A percentile compares a stretch with the other conserved stretches of the same genome.
These are phyloP conservation scores for Colletotrichum lupini DNA, from an alignment of 2,329 filamentous ascomycete species.

Conservation along the genomic window DNA sequence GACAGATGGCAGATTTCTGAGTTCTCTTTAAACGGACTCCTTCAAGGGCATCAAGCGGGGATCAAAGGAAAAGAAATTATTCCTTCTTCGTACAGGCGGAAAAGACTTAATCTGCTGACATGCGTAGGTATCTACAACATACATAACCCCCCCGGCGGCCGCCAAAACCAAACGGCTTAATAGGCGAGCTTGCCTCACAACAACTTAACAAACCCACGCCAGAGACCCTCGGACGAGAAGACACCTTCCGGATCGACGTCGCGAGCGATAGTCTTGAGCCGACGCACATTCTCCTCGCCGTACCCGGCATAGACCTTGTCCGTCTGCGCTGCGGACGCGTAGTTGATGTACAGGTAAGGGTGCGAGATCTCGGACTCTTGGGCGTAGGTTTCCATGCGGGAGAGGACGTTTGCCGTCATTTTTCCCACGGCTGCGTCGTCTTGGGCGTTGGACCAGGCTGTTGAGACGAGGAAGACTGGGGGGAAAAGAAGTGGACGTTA, in stretches of 20 bases:
- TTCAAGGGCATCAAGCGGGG: too few species aligned
- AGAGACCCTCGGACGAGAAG: constrained; percentile 5
- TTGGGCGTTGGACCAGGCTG: constrained; percentile 36
- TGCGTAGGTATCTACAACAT: too few species aligned
- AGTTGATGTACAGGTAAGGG: constrained; percentile 53
- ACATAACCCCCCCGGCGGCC: too few species aligned
- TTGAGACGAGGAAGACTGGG: constrained; percentile 36
- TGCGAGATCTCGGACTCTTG: constrained; percentile 18
- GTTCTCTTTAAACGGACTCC: too few species aligned
- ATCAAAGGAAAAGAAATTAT: too few species aligned
- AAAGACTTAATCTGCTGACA: too few species aligned
- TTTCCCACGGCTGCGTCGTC: constrained; percentile 36
- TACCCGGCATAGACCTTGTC: constrained; percentile 53
- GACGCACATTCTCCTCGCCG: constrained; percentile 47
- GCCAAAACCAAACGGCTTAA: too few species aligned
- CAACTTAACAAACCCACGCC: constrained; percentile 11
- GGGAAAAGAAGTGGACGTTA: background rate
- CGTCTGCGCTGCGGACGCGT: constrained; percentile 44
- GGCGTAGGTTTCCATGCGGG: constrained; percentile 29
- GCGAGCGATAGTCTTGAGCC: constrained; percentile 33
- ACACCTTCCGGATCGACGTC: background rate
- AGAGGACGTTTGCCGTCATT: constrained; percentile 32
- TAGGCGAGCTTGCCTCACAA: background rate
- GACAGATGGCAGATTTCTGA: too few species aligned
- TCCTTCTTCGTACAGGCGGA: too few species aligned